Evolutionary conservation across 805 yeast species (phyloP).

Genomic region (Scheffersomyces lignosus): DNA sequence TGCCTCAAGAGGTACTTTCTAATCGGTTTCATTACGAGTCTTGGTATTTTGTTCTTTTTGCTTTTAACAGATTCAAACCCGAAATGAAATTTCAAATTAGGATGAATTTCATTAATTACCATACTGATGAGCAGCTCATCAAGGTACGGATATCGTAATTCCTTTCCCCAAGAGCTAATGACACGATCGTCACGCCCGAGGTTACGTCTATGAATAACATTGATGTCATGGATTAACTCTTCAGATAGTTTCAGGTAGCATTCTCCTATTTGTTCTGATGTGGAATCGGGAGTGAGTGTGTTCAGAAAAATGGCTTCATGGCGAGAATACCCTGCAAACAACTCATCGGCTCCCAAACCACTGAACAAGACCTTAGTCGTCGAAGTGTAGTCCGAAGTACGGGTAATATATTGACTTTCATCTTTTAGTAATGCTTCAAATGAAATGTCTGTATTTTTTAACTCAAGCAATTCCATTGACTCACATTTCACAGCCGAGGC

Average conservation of each 20-base stretch:
- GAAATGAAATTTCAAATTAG: slow-evolving; percentile 43
- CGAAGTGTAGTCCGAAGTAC: slow-evolving; percentile 42
- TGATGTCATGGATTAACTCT: slow-evolving; percentile 71
- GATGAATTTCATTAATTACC: slow-evolving; percentile 49
- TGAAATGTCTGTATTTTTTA: slow-evolving; percentile 2
- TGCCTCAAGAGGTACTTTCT: slow-evolving; percentile 61
- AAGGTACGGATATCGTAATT: slow-evolving; percentile 82
- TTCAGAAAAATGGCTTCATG: slow-evolving; percentile 56
- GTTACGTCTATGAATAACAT: slow-evolving; percentile 74
- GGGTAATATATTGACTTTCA: slow-evolving; percentile 4
- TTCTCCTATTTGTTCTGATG: slow-evolving; percentile 14
- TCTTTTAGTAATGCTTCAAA: slow-evolving; percentile 19
- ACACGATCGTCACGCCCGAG: slow-evolving; percentile 92
- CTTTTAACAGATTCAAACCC: slow-evolving; percentile 22
- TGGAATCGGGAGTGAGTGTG: slow-evolving; percentile 15
- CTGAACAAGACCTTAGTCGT: slow-evolving; percentile 73
- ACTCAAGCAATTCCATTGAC: slow-evolving; percentile 1
- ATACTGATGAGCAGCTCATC: slow-evolving; percentile 59
- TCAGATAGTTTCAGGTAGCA: slow-evolving; percentile 44
- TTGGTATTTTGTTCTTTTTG: slow-evolving; percentile 28
- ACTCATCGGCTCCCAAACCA: slow-evolving; percentile 96
- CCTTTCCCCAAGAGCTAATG: slow-evolving; percentile 83
- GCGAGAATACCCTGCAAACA: slow-evolving; percentile 93
- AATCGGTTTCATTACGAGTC: slow-evolving; percentile 18
- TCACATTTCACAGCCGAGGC: slow-evolving; percentile 41